Evolutionary conservation across 352 stramenopile genomes (phyloP).

Genomic region (Lagenidium sp.): DNA sequence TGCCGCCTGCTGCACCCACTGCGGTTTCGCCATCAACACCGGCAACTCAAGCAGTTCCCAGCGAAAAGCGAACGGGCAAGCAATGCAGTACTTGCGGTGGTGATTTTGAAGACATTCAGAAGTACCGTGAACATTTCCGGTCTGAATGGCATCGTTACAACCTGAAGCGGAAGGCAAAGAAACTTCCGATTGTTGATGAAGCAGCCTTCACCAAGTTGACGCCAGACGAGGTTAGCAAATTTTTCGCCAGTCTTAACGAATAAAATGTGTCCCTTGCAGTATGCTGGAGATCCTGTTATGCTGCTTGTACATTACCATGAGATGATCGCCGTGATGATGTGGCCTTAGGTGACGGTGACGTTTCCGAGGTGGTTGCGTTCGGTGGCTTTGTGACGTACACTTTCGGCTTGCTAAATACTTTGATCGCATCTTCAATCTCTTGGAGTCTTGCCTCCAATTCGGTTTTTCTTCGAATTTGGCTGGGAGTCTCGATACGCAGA

Average conservation of each 20-base stretch:
- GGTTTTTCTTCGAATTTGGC: slow-evolving; percentile 72
- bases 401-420: slow-evolving; percentile 78
- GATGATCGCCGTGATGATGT: slow-evolving; percentile 7
- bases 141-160: slow-evolving; percentile 97
- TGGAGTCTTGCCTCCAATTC: slow-evolving; percentile 73
- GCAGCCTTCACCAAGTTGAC: slow-evolving; percentile 47
- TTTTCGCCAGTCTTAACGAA: slow-evolving; percentile 64
- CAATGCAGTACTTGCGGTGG: slow-evolving; percentile 91
- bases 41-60: too few relatives aligned
- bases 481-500: slow-evolving; percentile 78
- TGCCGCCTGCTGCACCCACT: too few relatives aligned
- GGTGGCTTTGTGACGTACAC: slow-evolving; percentile 67
- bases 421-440: slow-evolving; percentile 88
- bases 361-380: too few relatives aligned
- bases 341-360: too few relatives aligned
- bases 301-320: slow-evolving; percentile 5
- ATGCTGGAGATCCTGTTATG: too few relatives aligned
- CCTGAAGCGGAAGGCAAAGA: slow-evolving; percentile 94
- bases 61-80: slow-evolving; percentile 7
- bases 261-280: slow-evolving; percentile 12
- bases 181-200: slow-evolving; percentile 61
- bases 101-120: slow-evolving; percentile 79
- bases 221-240: slow-evolving; percentile 40
- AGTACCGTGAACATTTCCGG: slow-evolving; percentile 92
- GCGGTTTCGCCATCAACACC: too few relatives aligned